Base-by-base conservation (phyloP, 2,329 filamentous ascomycete genomes). In the Colletotrichum sp. region DNA sequence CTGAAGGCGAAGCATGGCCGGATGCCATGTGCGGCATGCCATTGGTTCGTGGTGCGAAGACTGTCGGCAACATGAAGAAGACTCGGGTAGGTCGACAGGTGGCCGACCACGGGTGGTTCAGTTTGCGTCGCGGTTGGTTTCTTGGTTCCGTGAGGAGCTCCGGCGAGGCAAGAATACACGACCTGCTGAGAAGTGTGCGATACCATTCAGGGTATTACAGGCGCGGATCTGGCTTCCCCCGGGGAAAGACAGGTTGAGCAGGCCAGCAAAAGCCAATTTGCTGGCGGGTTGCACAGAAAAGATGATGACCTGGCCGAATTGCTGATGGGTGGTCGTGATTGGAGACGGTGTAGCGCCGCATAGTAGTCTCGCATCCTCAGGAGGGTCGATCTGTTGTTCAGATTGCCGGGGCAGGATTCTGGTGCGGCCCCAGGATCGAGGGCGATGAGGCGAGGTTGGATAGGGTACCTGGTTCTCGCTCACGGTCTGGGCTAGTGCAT, bases 121-220 rank as follows among this genome's bases (percentile, higher is more conserved):
- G 43, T 65, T n/a, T 61, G 38, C 58, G 32, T 74, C 24, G 58
- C 66, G 34, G 55, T 59, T 16, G 38, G 58, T 36, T 32, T 21
- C 28, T 58, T 16, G 55, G 55, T 30, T 55, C 34, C n/a, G 5
- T 16, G 34, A 7, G 21, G 26, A 26, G 30, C 55, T 55, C 30
- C 18, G 18, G 28, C 21, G 18, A 64, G 73, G 70, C 71, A 74
- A 58, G 73, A 64, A 75, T 75, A 69, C 30, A 69, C 70, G 73
- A 30, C 58, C 56, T 63, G 43, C 43, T 21, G 55, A 56, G 26
- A 18, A 32, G 43, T 6, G 36, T 43, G 28, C 26, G 16, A 69
- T 32, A 26, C 36, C 26, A 34, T 61, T 32, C 43, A 21, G n/a
- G 63, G 73, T 74, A 65, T 36, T 38, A 74, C 70, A 74, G 43